Conservation (phyloP, 306 rosid genomes). For the Notholithocarpus densiflorus region DNA sequence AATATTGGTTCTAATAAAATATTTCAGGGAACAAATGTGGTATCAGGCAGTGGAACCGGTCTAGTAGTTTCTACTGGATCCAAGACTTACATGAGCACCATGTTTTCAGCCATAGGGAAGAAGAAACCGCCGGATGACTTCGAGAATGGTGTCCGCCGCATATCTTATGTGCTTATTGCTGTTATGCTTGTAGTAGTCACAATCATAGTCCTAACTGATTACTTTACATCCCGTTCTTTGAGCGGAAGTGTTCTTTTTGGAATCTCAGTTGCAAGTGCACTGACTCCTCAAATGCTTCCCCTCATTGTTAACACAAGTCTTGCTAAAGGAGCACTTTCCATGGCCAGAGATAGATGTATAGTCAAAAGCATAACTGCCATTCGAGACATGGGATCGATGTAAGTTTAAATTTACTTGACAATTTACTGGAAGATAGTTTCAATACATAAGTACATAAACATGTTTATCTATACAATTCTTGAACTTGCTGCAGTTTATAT, state of each 20-base stretch:
- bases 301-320: constrained; percentile 72
- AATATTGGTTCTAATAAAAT: not conserved
- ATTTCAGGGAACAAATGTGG: constrained; percentile 80
- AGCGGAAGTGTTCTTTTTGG: constrained; percentile 57
- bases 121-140: constrained; percentile 68
- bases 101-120: constrained; percentile 74
- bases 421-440: constrained; percentile 7
- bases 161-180: constrained; percentile 59
- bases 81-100: constrained; percentile 79
- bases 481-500: not conserved
- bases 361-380: constrained; percentile 66
- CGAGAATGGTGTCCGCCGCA: constrained; percentile 60
- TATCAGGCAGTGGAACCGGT: constrained; percentile 76
- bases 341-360: constrained; percentile 86
- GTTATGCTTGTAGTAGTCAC: constrained; percentile 66
- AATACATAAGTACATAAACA: not conserved
- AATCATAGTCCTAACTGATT: constrained; percentile 46
- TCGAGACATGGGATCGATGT: constrained; percentile 86
- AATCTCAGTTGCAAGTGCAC: constrained; percentile 76
- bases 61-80: constrained; percentile 79
- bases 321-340: constrained; percentile 85
- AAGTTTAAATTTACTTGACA: constrained; percentile 28
- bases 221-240: constrained; percentile 42
- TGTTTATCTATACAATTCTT: not conserved
- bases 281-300: constrained; percentile 93